Base-by-base conservation (phyloP, 345 rosid species). In the Sonneratia caseolaris region DNA sequence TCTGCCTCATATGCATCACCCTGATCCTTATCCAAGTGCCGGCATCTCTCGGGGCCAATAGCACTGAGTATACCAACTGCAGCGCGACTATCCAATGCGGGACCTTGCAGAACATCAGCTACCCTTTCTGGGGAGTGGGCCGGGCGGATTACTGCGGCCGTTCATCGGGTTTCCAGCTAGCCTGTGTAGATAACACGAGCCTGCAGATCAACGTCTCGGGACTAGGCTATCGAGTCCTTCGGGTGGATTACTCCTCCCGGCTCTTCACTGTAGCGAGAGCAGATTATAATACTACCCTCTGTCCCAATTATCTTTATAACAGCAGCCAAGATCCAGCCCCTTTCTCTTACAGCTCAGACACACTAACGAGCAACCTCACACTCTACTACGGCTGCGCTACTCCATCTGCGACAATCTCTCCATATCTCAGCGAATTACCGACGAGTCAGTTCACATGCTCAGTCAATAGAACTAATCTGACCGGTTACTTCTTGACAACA, bases 91-190 rank as follows among this genome's bases (percentile, higher is more conserved):
- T 72, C 47, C 32, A 35, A n/a, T 35, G 70, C 59, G 70, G 75
- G 11, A 40, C 0, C 75, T 21, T 51, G 64, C 14, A 64, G 56
- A 45, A 72, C 61, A 19, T 81, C 22, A 24, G 35, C 37, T 85
- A 75, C 56, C 84, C 82, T 11, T 85, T 85, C 74, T 81, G 76
- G 82, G 83, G 78, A 24, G 42, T 19, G 11, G 42, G 55, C 66
- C 72, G 64, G 40, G 45, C 74, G 32, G 43, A 14, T 9, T 68
- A 71, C 45, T 82, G 84, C 4, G 85, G 88, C 3, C 59, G 6
- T 8, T 72, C 69, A 5, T n/a, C 4, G 0, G 70, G 37, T 0
- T 82, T 79, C 16, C 12, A 68, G 43, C 69, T 83, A 4, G 37
- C 62, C 48, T 80, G 85, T 43, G 73, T 37, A 7, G 59, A 27